A percentile compares a stretch with the other conserved stretches of the same genome.
Conservation (phyloP, 2,329 filamentous ascomycete species). For the Aspergillus fumigatus region DNA sequence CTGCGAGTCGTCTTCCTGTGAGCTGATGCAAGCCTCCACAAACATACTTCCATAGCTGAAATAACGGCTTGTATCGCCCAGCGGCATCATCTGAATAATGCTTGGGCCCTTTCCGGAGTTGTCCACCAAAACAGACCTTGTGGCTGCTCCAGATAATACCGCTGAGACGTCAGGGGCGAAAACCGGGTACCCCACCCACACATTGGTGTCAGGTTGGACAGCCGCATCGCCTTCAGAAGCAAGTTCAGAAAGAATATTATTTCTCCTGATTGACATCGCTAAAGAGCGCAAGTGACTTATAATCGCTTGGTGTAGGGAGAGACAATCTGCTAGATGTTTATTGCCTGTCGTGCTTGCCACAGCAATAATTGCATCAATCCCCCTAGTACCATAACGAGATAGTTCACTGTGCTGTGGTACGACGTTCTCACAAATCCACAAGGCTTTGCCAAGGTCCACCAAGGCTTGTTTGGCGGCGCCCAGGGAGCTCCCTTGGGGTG, state of each 20-base stretch:
- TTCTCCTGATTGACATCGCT: conserved; percentile 76
- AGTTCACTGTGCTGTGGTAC: conserved; percentile 38
- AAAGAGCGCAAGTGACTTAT: conserved; percentile 67
- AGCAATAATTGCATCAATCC: conserved; percentile 37
- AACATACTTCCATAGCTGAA: conserved; percentile 79
- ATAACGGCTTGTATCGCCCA: conserved; percentile 67
- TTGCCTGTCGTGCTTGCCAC: conserved; percentile 44
- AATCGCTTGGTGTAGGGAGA: conserved; percentile 52
- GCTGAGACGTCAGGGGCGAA: conserved; percentile 68
- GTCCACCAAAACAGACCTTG: conserved; percentile 44
- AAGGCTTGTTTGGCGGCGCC: conserved; percentile 67
- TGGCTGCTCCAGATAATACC: conserved; percentile 59
- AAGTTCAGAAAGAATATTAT: conserved; percentile 65
- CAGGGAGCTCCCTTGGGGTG: conserved; percentile 31
- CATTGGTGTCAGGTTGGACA: conserved; percentile 74
- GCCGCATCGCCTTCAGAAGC: conserved; percentile 60
- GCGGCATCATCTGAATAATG: conserved; percentile 65
- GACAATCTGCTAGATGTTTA: conserved; percentile 40
- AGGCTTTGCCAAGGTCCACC: conserved; percentile 76
- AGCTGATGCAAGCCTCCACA: conserved; percentile 69
- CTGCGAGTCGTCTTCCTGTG: conserved; percentile 60
- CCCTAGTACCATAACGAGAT: conserved; percentile 34
- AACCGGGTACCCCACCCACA: conserved; percentile 75
- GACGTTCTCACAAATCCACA: conserved; percentile 64
- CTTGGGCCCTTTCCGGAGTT: conserved; percentile 42